Base-by-base conservation (phyloP, 768 basidiomycete genomes). In the Leucogyrophana mollusca region DNA sequence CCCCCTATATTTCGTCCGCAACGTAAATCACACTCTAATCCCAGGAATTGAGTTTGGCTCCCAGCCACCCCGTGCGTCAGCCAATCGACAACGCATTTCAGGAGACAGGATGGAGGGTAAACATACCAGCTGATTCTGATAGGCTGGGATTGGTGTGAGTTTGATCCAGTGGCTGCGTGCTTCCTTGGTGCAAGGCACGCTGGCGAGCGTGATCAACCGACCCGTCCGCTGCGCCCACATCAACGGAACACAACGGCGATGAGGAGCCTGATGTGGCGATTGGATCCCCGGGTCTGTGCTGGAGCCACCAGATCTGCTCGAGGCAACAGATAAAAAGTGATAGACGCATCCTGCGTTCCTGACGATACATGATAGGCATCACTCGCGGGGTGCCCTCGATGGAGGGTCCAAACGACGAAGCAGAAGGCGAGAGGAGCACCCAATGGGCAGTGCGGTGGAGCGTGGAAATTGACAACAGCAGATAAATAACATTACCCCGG, bases 271-370 rank as follows among this genome's bases (percentile, higher is more conserved):
- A n/a, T n/a, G n/a, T n/a, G n/a, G n/a, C 13, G 27, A 30, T 13
- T 30, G 27, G 27, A 25, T 18, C 11, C 20, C 34, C 43, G 8
- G 38, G 36, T 13, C 35, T 23, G 44, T 41, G 35, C n/a, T 36
- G 43, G 16, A 45, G 13, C 27, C 27, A 30, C 27, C 27, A 30
- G 27, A 30, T 11, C 22, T 38, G 44, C 35, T 42, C 27, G 40
- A 45, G 37, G 44, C 23, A 45, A 38, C 24, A 40, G 44, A 45
- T 40, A 42, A 41, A 40, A 34, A 42, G 6, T 45, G 39, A 45
- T 45, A 45, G 17, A 27, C 44, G 44, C 23, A 4, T 8, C 9
- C 21, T n/a, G 7, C 17, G 44, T 45, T 40, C 44, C 44, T 45
- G 44, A 20, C 4, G 11, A 30, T 30, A 13, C 13, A 30, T 7